Evolutionary conservation across 345 rosid species (phyloP).

Genomic region (Brassica napus): Da-Ae NC_063448.1:54809001-54809500

Average conservation of each 20-base stretch:
- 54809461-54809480: slow-evolving; percentile 39
- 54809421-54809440: not conserved
- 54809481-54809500: slow-evolving; percentile 42
- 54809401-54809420: not conserved
- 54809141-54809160: slow-evolving; percentile 64
- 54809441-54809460: slow-evolving; percentile 40
- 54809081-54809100: slow-evolving; percentile 45
- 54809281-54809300: slow-evolving; percentile 49
- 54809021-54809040: slow-evolving; percentile 78
- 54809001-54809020: slow-evolving; percentile 91
- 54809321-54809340: slow-evolving; percentile 40
- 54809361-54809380: slow-evolving; percentile 45
- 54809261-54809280: slow-evolving; percentile 31
- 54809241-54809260: slow-evolving; percentile 44
- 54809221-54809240: slow-evolving; percentile 25
- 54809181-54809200: not conserved
- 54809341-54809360: slow-evolving; percentile 55
- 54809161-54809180: not conserved
- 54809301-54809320: slow-evolving; percentile 41
- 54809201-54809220: not conserved
- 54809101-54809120: slow-evolving; percentile 53
- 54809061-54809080: slow-evolving; percentile 56
- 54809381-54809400: slow-evolving; percentile 32
- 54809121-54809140: slow-evolving; percentile 54
- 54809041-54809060: slow-evolving; percentile 59